Evolutionary conservation across 2,329 filamentous ascomycete genomes (phyloP).

Genomic region (Penicillium sp.): DNA sequence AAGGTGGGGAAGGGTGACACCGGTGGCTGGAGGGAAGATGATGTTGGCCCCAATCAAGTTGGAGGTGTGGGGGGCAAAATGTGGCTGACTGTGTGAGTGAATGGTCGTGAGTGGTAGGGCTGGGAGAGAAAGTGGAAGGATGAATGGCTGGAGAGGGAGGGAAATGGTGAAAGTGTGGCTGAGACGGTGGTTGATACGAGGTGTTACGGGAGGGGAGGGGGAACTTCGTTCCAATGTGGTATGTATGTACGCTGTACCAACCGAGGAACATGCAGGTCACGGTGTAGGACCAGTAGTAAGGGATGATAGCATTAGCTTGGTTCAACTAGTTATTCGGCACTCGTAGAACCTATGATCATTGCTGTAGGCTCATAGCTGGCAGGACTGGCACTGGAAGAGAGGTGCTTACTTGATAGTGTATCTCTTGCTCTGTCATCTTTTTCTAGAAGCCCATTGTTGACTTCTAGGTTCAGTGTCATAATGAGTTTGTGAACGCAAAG

Average conservation of each 20-base stretch:
- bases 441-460: neutral
- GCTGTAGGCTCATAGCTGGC: too few species aligned
- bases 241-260: too few species aligned
- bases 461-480: neutral
- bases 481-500: neutral
- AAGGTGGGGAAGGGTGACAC: slow-evolving; percentile 6
- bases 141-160: slow-evolving; percentile 16
- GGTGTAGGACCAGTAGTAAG: too few species aligned
- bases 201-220: neutral
- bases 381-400: too few species aligned
- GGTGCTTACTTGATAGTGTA: neutral
- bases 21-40: slow-evolving; percentile 12
- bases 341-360: too few species aligned
- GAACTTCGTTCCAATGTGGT: too few species aligned
- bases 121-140: slow-evolving; percentile 12
- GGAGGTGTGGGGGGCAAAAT: neutral
- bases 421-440: neutral
- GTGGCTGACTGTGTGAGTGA: slow-evolving; percentile 24
- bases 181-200: neutral
- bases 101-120: slow-evolving; percentile 18
- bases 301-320: too few species aligned
- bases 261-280: too few species aligned
- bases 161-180: neutral
- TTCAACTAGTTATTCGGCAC: too few species aligned
- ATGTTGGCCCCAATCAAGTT: slow-evolving; percentile 13